These are phyloP conservation scores for Vigna trinervia DNA, from an alignment of 306 rosid species.

Conservation along the genomic window DNA sequence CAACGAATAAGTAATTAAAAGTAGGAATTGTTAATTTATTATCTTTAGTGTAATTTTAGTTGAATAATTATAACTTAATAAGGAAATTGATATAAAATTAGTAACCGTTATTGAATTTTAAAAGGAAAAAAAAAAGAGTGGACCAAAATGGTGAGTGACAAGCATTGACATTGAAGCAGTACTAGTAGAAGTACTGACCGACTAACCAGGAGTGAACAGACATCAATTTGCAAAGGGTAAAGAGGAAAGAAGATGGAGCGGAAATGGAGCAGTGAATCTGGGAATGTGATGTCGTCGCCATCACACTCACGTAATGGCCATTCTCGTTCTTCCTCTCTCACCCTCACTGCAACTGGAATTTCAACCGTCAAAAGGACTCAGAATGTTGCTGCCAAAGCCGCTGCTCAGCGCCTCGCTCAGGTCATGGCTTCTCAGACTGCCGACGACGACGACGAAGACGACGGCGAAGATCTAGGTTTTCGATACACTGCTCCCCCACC, in stretches of 20 bases:
- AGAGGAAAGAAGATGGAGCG: conserved; percentile 40
- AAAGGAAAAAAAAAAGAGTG: neutral
- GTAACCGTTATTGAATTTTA: neutral
- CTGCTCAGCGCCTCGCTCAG: conserved; percentile 97
- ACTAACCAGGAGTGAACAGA: neutral
- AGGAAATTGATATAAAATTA: no score
- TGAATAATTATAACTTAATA: no score
- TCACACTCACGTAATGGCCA: conserved; percentile 69
- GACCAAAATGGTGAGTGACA: neutral
- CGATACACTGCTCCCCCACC: conserved; percentile 97
- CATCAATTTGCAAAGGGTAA: neutral
- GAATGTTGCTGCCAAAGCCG: conserved; percentile 96
- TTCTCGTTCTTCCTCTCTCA: conserved; percentile 81
- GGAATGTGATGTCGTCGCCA: conserved; percentile 53
- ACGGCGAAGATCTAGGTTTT: conserved; percentile 74
- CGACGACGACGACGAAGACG: conserved; percentile 69
- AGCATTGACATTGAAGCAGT: neutral
- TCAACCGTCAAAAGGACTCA: conserved; percentile 89
- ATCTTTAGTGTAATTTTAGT: no score
- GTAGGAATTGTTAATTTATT: no score
- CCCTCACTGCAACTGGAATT: conserved; percentile 58
- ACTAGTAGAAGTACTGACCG: neutral
- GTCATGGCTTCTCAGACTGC: conserved; percentile 97
- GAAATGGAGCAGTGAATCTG: conserved; percentile 56
- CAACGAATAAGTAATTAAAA: no score